Percentiles rank a stretch among this genome's conserved stretches.
Conservation (phyloP, 2,329 filamentous ascomycete species). For the Niveomyces coronatus region DNA sequence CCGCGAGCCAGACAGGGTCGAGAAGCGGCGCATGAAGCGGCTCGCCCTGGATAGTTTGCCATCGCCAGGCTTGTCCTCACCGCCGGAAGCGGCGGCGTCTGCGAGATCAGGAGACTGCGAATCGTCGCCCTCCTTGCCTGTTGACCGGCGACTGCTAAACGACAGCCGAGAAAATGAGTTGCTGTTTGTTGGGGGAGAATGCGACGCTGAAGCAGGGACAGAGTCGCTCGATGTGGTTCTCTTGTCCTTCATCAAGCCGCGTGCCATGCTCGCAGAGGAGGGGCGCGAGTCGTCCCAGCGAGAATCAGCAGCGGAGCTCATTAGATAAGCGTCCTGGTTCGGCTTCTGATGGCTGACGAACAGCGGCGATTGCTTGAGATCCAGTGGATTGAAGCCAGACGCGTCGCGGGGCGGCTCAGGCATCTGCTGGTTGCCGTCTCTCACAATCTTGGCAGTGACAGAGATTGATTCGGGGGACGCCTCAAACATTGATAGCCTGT, state of each 20-base stretch:
- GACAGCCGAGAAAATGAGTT: slow-evolving; percentile 48
- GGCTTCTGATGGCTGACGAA: slow-evolving; percentile 43
- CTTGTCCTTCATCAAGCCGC: slow-evolving; percentile 51
- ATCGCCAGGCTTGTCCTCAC: slow-evolving; percentile 36
- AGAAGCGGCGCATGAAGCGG: slow-evolving; percentile 49
- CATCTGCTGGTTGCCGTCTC: slow-evolving; percentile 41
- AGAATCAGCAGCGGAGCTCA: slow-evolving; percentile 22
- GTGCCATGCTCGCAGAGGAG: slow-evolving; percentile 50
- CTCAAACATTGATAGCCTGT: slow-evolving; percentile 46
- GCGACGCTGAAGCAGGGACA: slow-evolving; percentile 32
- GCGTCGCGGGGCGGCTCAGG: slow-evolving; percentile 28
- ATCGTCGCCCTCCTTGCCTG: slow-evolving; percentile 30
- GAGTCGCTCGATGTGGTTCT: slow-evolving; percentile 39
- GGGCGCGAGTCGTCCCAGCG: slow-evolving; percentile 33
- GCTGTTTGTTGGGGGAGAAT: slow-evolving; percentile 17
- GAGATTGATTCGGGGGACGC: slow-evolving; percentile 56
- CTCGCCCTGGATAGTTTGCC: slow-evolving; percentile 42
- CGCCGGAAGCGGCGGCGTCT: slow-evolving; percentile 35
- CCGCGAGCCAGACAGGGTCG: slow-evolving; percentile 38
- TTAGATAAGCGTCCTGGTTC: slow-evolving; percentile 17
- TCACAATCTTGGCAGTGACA: slow-evolving; percentile 74
- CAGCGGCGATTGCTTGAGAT: slow-evolving; percentile 49
- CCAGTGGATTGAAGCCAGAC: slow-evolving; percentile 35
- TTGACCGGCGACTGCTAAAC: slow-evolving; percentile 25
- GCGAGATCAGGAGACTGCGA: slow-evolving; percentile 29